Evolutionary conservation across 768 basidiomycete species (phyloP).

Genomic region (Paxillus rubicundulus): DNA sequence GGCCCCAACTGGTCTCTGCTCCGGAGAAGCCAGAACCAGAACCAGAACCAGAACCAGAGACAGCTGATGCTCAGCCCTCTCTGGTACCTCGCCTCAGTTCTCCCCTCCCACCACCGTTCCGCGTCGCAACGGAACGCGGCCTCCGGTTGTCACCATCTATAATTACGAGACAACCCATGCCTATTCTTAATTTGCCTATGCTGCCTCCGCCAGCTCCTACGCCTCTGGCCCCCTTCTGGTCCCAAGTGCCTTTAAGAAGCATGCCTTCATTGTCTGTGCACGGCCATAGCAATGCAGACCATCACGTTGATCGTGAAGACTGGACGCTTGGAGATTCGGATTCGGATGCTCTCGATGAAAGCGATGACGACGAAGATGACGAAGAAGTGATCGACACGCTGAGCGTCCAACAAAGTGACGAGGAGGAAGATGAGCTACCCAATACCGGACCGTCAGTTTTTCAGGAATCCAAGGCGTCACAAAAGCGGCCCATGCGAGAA

Average conservation of each 20-base stretch:
- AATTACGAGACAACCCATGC: conserved; percentile 43
- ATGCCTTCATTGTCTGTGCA: conserved; percentile 54
- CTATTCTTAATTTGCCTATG: conserved; percentile 50
- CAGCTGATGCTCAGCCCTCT: conserved; percentile 1
- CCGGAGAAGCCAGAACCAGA: conserved; percentile 1
- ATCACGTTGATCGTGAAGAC: conserved; percentile 20
- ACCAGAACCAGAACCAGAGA: neutral
- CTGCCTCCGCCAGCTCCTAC: conserved; percentile 34
- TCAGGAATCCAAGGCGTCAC: conserved; percentile 3
- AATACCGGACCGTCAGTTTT: conserved; percentile 18
- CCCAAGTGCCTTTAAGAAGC: conserved; percentile 39
- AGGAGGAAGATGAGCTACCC: conserved; percentile 30
- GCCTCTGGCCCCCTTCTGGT: conserved; percentile 10
- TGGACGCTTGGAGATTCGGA: conserved; percentile 29
- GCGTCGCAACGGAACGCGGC: conserved; percentile 33
- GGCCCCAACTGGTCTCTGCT: neutral
- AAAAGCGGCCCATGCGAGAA: conserved; percentile 12
- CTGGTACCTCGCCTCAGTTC: conserved; percentile 10
- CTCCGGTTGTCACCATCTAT: conserved; percentile 46
- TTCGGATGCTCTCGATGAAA: conserved; percentile 34
- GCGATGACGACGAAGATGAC: conserved; percentile 24
- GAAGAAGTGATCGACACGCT: conserved; percentile 37
- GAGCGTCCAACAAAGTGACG: conserved; percentile 37
- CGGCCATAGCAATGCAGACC: conserved; percentile 27
- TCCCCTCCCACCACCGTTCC: conserved; percentile 20